A percentile compares a stretch with the other conserved stretches of the same genome.
Conservation (phyloP, 2,329 filamentous ascomycete genomes). For the Tolypocladium sp. region DNA sequence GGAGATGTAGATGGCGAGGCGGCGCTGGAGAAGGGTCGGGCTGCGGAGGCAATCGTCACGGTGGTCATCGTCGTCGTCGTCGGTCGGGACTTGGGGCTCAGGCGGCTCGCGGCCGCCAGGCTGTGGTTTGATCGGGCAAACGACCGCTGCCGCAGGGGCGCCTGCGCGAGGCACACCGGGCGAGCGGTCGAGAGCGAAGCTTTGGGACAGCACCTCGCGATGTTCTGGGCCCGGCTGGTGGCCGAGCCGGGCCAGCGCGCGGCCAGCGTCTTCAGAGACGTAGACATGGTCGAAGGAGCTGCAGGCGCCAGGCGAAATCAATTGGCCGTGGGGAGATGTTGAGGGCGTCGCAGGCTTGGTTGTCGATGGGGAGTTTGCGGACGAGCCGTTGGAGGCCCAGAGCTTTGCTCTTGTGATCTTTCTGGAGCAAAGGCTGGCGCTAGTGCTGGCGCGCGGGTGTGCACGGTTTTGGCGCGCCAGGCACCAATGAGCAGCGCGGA, state of each 20-base stretch:
- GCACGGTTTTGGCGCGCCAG: background rate
- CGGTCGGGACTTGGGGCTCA: background rate
- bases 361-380: background rate
- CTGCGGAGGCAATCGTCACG: conserved; percentile 1
- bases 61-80: background rate
- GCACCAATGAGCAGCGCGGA: background rate
- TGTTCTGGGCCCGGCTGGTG: conserved; percentile 8
- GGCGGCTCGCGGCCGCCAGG: conserved; percentile 1
- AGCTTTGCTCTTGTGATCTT: background rate
- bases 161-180: conserved; percentile 12
- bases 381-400: background rate
- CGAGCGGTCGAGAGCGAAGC: conserved; percentile 18
- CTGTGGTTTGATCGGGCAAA: background rate
- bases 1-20: background rate
- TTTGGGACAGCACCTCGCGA: conserved; percentile 16
- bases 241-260: conserved; percentile 18
- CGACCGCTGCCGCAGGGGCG: conserved; percentile 1
- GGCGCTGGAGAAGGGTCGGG: conserved; percentile 8
- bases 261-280: conserved; percentile 20
- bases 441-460: background rate
- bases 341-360: background rate
- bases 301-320: background rate
- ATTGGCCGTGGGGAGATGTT: background rate
- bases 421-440: background rate
- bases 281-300: background rate